These are phyloP conservation scores for Cladophialophora bantiana DNA, from an alignment of 2,329 filamentous ascomycete genomes.

Conservation along the genomic window DNA sequence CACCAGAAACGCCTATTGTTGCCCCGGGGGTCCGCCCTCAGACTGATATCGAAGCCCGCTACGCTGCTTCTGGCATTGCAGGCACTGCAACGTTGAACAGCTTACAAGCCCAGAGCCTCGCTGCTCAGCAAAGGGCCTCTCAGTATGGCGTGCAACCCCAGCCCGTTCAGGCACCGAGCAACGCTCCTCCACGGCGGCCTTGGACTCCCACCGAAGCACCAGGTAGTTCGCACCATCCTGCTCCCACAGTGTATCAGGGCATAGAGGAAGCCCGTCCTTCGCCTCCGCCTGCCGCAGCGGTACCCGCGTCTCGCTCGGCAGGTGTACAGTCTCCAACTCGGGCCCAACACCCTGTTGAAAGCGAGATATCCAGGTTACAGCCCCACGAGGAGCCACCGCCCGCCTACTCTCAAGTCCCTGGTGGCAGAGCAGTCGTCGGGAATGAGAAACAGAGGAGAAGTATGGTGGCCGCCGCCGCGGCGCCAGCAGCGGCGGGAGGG, in stretches of 20 bases:
- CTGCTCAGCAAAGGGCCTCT: constrained; percentile 74
- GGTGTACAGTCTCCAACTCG: constrained; percentile 39
- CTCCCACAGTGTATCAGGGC: constrained; percentile 90
- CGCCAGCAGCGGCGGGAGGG: constrained; percentile 31
- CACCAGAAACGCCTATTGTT: constrained; percentile 87
- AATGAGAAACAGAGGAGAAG: constrained; percentile 74
- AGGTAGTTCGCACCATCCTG: constrained; percentile 84
- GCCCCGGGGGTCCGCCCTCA: constrained; percentile 70
- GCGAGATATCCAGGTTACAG: constrained; percentile 84
- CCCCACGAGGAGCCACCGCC: constrained; percentile 74
- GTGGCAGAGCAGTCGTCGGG: constrained; percentile 65
- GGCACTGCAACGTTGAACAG: constrained; percentile 82
- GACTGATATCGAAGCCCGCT: constrained; percentile 87
- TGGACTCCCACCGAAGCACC: constrained; percentile 96
- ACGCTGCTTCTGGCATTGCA: constrained; percentile 88
- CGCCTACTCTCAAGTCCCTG: constrained; percentile 83
- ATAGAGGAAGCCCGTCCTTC: constrained; percentile 69
- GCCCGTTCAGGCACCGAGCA: constrained; percentile 45
- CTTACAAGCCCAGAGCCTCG: constrained; percentile 81
- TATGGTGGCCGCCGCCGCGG: constrained; percentile 41
- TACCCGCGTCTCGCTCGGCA: constrained; percentile 49
- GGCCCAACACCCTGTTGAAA: constrained; percentile 76
- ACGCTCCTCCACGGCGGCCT: constrained; percentile 64
- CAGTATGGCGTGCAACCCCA: constrained; percentile 70
- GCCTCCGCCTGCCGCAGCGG: constrained; percentile 48